These are phyloP conservation scores for Cyanodermella asteris DNA, from an alignment of 2,329 filamentous ascomycete species.

Conservation along the genomic window DNA sequence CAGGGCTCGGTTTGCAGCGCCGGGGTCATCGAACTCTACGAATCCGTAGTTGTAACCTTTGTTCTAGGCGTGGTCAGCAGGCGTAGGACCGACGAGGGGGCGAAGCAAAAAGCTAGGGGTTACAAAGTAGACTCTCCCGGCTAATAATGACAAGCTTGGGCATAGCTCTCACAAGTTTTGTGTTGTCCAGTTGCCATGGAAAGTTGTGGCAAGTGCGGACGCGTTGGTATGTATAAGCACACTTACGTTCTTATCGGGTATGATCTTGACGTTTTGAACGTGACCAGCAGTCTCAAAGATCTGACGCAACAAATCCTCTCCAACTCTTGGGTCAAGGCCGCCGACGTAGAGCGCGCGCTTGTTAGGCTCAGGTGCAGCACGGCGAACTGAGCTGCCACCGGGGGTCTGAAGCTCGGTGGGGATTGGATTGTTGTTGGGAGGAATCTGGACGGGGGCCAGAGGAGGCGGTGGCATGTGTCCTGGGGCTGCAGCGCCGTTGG, in stretches of 20 bases:
- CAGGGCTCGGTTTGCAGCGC: constrained; percentile 91
- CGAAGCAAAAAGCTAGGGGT: too few relatives aligned
- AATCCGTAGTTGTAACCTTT: constrained; percentile 99
- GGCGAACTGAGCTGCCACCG: constrained; percentile 51
- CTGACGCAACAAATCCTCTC: constrained; percentile 86
- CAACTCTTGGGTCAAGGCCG: constrained; percentile 81
- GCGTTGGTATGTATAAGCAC: neutral
- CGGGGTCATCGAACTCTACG: constrained; percentile 94
- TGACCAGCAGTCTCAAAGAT: constrained; percentile 98
- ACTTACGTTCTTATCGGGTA: constrained; percentile 97
- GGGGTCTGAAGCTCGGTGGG: constrained; percentile 82
- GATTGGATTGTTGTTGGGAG: constrained; percentile 88
- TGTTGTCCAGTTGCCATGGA: too few relatives aligned
- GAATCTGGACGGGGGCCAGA: constrained; percentile 64
- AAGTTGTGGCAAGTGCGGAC: neutral
- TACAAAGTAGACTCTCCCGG: too few relatives aligned
- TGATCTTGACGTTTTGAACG: constrained; percentile 97
- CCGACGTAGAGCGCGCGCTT: constrained; percentile 94
- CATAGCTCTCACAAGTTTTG: too few relatives aligned
- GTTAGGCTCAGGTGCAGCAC: constrained; percentile 91
- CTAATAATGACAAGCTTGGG: too few relatives aligned
- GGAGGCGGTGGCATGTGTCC: constrained; percentile 76
- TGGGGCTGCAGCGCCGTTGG: constrained; percentile 44
- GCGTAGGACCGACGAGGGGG: constrained; percentile 1
- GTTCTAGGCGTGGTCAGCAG: constrained; percentile 29